phyloP scores from a whole-genome alignment of 805 yeast genomes.

The Lipomyces anomalus region DNA sequence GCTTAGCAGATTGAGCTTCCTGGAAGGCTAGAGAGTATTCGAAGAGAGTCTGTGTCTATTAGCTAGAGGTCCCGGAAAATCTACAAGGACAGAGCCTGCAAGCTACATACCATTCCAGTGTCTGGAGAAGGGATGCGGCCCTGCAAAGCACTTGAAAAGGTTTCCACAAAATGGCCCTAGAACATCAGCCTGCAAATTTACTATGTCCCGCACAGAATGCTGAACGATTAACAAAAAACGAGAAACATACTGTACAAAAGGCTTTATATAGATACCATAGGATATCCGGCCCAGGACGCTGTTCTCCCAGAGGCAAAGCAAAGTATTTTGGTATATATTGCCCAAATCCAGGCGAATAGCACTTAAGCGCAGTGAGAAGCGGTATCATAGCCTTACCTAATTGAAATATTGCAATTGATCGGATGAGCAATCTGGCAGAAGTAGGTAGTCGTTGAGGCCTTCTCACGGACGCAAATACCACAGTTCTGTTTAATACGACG shows the following conservation, averaged over 20 bases:
- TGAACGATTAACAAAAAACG: too few species aligned
- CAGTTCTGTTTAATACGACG: conserved; percentile 50
- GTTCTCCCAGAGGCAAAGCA: conserved; percentile 11
- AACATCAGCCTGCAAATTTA: too few species aligned
- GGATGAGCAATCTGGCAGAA: conserved; percentile 34
- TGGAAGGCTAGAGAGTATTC: conserved; percentile 74
- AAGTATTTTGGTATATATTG: conserved; percentile 18
- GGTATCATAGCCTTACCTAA: conserved; percentile 37
- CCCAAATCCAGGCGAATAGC: conserved; percentile 26
- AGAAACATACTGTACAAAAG: conserved; percentile 52
- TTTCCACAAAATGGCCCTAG: conserved; percentile 63
- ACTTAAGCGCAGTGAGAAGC: conserved; percentile 32
- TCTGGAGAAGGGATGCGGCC: conserved; percentile 57
- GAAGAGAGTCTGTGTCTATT: conserved; percentile 56
- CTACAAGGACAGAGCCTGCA: too few species aligned
- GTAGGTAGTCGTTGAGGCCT: conserved; percentile 37
- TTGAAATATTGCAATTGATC: conserved; percentile 37
- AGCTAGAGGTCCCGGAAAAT: too few species aligned
- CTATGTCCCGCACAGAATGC: too few species aligned
- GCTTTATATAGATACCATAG: conserved; percentile 55
- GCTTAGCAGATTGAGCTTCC: conserved; percentile 50
- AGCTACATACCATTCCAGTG: conserved; percentile 59
- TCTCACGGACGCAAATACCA: conserved; percentile 52
- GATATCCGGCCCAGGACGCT: conserved; percentile 45
- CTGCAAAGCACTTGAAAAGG: conserved; percentile 53